phyloP scores from a whole-genome alignment of 352 stramenopile species.

The Phytophthora sp. region DNA sequence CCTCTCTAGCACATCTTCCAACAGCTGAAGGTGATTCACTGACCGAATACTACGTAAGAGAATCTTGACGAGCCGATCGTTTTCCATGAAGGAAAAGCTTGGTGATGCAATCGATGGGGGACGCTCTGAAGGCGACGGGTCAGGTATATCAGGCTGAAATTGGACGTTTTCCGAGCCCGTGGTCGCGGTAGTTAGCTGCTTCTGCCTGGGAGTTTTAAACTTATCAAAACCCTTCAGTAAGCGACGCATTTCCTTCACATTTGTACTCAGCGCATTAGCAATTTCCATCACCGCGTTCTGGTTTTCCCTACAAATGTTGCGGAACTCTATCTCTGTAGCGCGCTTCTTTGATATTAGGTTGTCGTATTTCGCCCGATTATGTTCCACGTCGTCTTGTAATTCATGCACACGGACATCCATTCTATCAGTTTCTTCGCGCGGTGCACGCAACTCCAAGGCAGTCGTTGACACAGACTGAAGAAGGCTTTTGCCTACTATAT shows the following conservation, averaged over 20 bases:
- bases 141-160: background rate
- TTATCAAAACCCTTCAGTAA: conserved; percentile 57
- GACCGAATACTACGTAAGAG: conserved; percentile 73
- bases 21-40: conserved; percentile 49
- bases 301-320: conserved; percentile 16
- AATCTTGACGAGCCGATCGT: conserved; percentile 76
- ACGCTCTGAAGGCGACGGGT: conserved; percentile 1
- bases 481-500: conserved; percentile 40
- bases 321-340: conserved; percentile 11
- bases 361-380: conserved; percentile 15
- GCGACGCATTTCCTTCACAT: conserved; percentile 28
- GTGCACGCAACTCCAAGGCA: conserved; percentile 8
- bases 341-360: conserved; percentile 11
- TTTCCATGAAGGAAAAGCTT: conserved; percentile 70
- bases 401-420: conserved; percentile 1
- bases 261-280: conserved; percentile 8
- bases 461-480: conserved; percentile 30
- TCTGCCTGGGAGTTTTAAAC: conserved; percentile 37
- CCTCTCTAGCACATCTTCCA: conserved; percentile 56
- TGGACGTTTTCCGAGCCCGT: conserved; percentile 1
- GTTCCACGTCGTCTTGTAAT: conserved; percentile 29
- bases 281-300: conserved; percentile 22
- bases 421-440: conserved; percentile 11
- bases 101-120: background rate
- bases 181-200: background rate